Base-by-base conservation (phyloP, 805 yeast species). In the Wickerhamiella vanderwaltii region DNA sequence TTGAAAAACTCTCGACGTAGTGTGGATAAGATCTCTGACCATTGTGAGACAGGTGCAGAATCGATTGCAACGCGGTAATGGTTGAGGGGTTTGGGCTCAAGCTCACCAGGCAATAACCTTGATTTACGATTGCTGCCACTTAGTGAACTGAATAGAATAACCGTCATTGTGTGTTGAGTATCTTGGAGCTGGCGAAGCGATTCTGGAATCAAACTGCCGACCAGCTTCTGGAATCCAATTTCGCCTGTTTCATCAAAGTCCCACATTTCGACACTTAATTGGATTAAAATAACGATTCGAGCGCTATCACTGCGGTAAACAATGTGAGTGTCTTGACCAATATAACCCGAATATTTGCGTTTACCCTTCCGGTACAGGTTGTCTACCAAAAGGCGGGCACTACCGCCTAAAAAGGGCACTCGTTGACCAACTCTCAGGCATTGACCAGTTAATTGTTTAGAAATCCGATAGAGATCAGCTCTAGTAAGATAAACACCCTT, bases 191-290 rank as follows among this genome's bases (percentile, higher is more conserved):
- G 71, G 51, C 77, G 77, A 58, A 91, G 85, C 28, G 88, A 78
- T 45, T 78, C 79, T 0, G 99, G 99, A 42, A 91, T 77, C 39
- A 88, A 66, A n/a, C 93, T 81, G 57, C 88, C 87, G 35, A 91
- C 85, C 51, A 91, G 73, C 59, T 86, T 84, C 58, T 87, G 88
- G 58, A 88, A 88, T 73, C 85, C 73, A 41, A 87, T 81, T 55
- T 88, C 96, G 1, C 98, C 98, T 49, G 81, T 81, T 54, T 87
- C 95, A 60, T 91, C 97, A 59, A 91, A 91, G 58, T 86, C 85
- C 93, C 96, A 91, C 96, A 91, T 91, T 54, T 91, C 99, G 29
- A 80, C 72, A 1, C 96, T 82, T 47, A 87, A 75, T 56, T 91
- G 98, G 39, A 91, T 76, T 47, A 91, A 66, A 38, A 87, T 81